Percentiles rank a stretch among this genome's conserved stretches.
Conservation (phyloP, 805 yeast species). For the Wickerhamomyces strasburgensis region DNA sequence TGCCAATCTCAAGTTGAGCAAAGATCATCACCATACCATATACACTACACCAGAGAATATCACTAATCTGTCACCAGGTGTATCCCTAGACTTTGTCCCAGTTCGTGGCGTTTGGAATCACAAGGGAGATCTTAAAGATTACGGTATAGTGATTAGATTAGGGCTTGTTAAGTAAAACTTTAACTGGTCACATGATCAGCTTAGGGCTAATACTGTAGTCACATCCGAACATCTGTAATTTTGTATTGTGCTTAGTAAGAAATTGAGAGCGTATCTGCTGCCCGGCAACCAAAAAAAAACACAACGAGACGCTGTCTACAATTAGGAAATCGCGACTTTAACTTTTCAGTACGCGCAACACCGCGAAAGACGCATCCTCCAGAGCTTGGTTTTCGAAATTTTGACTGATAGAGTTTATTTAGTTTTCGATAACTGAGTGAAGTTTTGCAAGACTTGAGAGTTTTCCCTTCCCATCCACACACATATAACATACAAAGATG, state of each 20-base stretch:
- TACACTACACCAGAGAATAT: constrained; percentile 18
- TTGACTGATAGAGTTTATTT: too few relatives aligned
- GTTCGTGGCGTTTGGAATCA: constrained; percentile 26
- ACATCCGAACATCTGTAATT: too few relatives aligned
- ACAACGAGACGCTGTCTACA: too few relatives aligned
- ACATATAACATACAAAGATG: constrained; percentile 11
- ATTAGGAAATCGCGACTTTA: too few relatives aligned
- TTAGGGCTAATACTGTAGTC: constrained; percentile 6
- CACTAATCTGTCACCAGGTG: background rate
- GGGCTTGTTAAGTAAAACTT: constrained; percentile 5
- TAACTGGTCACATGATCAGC: background rate
- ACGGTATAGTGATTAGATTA: constrained; percentile 24
- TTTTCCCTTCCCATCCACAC: background rate
- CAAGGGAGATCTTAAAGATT: constrained; percentile 18
- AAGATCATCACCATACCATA: constrained; percentile 18
- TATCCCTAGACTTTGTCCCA: constrained; percentile 26
- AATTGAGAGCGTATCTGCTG: too few relatives aligned
- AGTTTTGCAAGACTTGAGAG: too few relatives aligned
- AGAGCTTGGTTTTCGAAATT: too few relatives aligned
- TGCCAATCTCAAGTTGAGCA: constrained; percentile 4
- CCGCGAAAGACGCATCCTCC: background rate
- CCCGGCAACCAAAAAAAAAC: too few relatives aligned
- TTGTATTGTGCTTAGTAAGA: too few relatives aligned
- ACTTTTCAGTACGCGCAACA: background rate
- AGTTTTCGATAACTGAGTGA: too few relatives aligned